Percentiles rank a stretch among this genome's conserved stretches.
Evolutionary conservation across 148 eudicot genomes (phyloP).

Genomic region (Rhododendron griersonianum): DNA sequence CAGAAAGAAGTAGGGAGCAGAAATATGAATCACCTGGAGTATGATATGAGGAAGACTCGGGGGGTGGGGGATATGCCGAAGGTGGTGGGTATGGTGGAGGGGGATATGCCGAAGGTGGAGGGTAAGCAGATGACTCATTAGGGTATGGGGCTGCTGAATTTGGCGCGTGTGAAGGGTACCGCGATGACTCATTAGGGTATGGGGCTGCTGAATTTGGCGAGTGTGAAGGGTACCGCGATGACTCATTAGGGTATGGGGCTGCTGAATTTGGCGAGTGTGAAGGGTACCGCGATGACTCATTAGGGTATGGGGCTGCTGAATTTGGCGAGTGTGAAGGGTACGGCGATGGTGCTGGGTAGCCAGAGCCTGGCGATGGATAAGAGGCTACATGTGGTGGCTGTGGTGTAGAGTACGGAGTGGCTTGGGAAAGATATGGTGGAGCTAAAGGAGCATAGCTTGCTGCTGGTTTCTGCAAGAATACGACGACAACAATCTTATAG

Average conservation of each 20-base stretch:
- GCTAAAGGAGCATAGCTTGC: conserved; percentile 48
- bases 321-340: conserved; percentile 38
- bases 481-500: neutral
- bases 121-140: conserved; percentile 26
- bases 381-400: conserved; percentile 22
- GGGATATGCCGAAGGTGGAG: conserved; percentile 45
- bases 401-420: conserved; percentile 39
- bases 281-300: neutral
- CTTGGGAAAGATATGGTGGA: conserved; percentile 52
- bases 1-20: neutral
- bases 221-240: too few species aligned
- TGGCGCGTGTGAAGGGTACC: too few species aligned
- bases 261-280: too few species aligned
- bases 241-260: too few species aligned
- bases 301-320: conserved; percentile 29
- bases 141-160: too few species aligned
- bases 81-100: conserved; percentile 32
- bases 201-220: too few species aligned
- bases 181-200: too few species aligned
- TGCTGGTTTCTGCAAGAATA: conserved; percentile 47
- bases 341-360: conserved; percentile 19
- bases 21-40: conserved; percentile 30
- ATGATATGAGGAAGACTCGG: conserved; percentile 29
- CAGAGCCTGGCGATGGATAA: conserved; percentile 21
- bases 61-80: conserved; percentile 39